Conservation (phyloP, 2,329 filamentous ascomycete species). For the Phialophora verrucosa region DNA sequence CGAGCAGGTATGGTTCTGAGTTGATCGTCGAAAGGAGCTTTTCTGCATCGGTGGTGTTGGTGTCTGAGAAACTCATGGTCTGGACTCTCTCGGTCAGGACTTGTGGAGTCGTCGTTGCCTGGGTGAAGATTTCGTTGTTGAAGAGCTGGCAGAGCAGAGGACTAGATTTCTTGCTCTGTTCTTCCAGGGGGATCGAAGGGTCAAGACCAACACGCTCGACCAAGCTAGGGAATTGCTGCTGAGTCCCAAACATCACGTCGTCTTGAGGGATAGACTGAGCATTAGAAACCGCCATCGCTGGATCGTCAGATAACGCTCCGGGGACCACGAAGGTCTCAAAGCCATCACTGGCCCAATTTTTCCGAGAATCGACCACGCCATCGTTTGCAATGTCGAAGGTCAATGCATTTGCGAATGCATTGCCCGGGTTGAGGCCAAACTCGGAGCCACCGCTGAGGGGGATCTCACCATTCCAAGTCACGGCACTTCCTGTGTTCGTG, state of each 20-base stretch:
- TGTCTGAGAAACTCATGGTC: constrained; percentile 25
- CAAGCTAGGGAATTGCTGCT: background rate
- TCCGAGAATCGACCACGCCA: background rate
- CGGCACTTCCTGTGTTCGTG: background rate
- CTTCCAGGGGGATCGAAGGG: constrained; percentile 7
- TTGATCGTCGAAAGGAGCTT: constrained; percentile 36
- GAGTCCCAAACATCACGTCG: background rate
- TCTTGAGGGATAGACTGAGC: background rate
- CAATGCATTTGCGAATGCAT: constrained; percentile 2
- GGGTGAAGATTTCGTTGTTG: constrained; percentile 34
- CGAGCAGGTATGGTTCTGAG: constrained; percentile 32
- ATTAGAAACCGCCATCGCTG: background rate
- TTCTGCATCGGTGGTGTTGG: constrained; percentile 25
- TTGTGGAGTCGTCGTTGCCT: constrained; percentile 2
- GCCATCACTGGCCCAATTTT: background rate
- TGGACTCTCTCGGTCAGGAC: constrained; percentile 27
- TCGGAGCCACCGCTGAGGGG: background rate
- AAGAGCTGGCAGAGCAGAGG: constrained; percentile 37
- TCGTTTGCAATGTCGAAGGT: constrained; percentile 4
- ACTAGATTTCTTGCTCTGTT: constrained; percentile 25
- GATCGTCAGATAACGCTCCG: background rate
- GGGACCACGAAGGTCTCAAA: constrained; percentile 1
- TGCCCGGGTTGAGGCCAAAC: background rate
- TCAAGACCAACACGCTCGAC: background rate
- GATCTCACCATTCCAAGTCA: background rate